phyloP scores from a whole-genome alignment of 2,329 filamentous ascomycete species.

The Talaromyces sp. region DNA sequence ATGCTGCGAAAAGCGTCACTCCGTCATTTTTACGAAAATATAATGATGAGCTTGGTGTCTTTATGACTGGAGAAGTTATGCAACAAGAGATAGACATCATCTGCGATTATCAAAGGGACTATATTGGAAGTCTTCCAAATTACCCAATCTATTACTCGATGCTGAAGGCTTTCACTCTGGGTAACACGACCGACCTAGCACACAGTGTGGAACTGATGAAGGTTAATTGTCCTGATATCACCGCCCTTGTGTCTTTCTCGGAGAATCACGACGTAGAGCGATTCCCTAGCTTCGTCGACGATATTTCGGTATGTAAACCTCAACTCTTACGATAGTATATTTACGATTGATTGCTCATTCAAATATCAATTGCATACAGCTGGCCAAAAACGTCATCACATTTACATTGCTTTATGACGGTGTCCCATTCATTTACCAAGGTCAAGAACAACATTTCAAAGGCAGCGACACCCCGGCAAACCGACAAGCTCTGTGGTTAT shows the following conservation, averaged over 20 bases:
- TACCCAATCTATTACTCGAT: conserved; percentile 45
- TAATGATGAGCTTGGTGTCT: conserved; percentile 38
- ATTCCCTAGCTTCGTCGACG: conserved; percentile 56
- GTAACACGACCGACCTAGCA: conserved; percentile 32
- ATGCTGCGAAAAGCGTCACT: conserved; percentile 53
- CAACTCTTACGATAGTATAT: no score
- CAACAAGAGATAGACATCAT: conserved; percentile 38
- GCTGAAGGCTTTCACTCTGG: conserved; percentile 34
- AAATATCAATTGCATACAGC: conserved; percentile 18
- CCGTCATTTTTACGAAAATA: conserved; percentile 45
- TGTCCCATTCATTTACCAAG: conserved; percentile 43
- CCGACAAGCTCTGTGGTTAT: conserved; percentile 59
- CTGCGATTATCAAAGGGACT: conserved; percentile 45
- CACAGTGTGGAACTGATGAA: conserved; percentile 27
- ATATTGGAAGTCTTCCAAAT: conserved; percentile 50
- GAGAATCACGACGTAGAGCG: conserved; percentile 64
- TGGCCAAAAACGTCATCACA: conserved; percentile 63
- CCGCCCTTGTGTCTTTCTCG: conserved; percentile 55
- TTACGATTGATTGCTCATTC: not conserved
- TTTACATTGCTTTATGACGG: conserved; percentile 64
- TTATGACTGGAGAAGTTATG: conserved; percentile 51
- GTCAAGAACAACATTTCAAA: conserved; percentile 62
- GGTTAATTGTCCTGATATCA: conserved; percentile 43
- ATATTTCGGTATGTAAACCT: conserved; percentile 44
- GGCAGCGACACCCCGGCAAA: conserved; percentile 52